Evolutionary conservation across 495 filamentous ascomycete genomes (phyloP).

Genomic region (Physcia stellaris): DNA sequence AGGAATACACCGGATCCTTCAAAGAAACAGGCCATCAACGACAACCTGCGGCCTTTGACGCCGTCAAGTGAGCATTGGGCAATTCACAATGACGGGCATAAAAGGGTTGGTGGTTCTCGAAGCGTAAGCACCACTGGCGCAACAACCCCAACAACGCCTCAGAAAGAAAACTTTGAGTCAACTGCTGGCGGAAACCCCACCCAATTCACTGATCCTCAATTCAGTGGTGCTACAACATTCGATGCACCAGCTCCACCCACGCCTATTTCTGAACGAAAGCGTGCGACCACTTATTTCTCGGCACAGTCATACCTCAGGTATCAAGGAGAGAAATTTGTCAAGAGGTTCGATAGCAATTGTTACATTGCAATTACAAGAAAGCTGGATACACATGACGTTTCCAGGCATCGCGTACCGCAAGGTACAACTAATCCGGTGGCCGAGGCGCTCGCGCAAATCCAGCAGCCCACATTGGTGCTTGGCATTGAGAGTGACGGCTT

Average conservation of each 20-base stretch:
- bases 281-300: constrained; percentile 79
- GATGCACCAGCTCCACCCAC: constrained; percentile 8
- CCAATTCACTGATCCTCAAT: constrained; percentile 59
- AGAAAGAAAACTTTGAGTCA: constrained; percentile 15
- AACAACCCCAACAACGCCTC: constrained; percentile 15
- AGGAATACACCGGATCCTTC: constrained; percentile 81
- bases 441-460: constrained; percentile 63
- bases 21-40: constrained; percentile 64
- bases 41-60: constrained; percentile 43
- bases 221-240: constrained; percentile 50
- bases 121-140: constrained; percentile 25
- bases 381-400: constrained; percentile 95
- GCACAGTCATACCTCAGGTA: constrained; percentile 98
- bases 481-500: constrained; percentile 92
- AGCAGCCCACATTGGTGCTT: constrained; percentile 78
- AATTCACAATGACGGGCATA: constrained; percentile 93
- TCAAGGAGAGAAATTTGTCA: constrained; percentile 92
- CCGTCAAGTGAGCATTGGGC: constrained; percentile 76
- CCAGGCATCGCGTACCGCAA: constrained; percentile 44
- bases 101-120: constrained; percentile 29
- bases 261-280: constrained; percentile 22
- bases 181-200: constrained; percentile 10
- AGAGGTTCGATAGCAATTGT: constrained; percentile 93
- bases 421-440: constrained; percentile 39
- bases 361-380: constrained; percentile 98